Base-by-base conservation (phyloP, 257 asterid genomes). In the Handroanthus guayacan region DNA sequence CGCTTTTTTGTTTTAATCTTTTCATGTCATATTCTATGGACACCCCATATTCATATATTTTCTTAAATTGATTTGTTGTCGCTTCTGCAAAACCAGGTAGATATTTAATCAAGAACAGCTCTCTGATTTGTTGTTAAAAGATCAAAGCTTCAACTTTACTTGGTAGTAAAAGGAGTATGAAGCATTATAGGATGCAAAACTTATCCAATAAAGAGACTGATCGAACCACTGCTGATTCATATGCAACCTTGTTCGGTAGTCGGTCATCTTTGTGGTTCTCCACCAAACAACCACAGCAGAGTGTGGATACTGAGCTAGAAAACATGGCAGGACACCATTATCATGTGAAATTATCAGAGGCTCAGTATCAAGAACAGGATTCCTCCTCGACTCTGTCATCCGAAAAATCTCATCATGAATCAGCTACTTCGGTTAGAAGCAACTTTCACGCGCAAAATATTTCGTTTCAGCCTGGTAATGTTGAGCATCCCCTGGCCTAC, bases 311-410 rank as follows among this genome's bases (percentile, higher is more conserved):
- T 25, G 81, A 70, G 52, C 70, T 16, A 41, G 81, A 69, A 71
- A 54, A 78, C 18, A 68, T 82, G 55, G 64, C 78, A 39, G 76
- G 69, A 54, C 64, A 60, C 64, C 68, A 64, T 60, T 41, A 43
- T 9, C 78, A 72, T 61, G 75, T 37, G 68, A 85, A 88, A 82
- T 74, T 84, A 41, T 68, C 89, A 2, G 84, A 84, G 63, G 64
- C 85, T 11, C 84, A 8, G 45, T 74, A 70, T 81, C 89, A 85
- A 57, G 92, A 83, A 70, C 90, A 63, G 67, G 91, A 83, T 73
- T 83, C 89, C 5, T 76, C 81, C 16, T 89, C 97, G 8, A 75
- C 89, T 80, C 48, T 89, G 52, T 84, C 94, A 56, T 75, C 74
- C 31, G 83, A 79, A 54, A 86, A 83, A 58, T 82, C 92, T 77